A percentile compares a stretch with the other conserved stretches of the same genome.
Evolutionary conservation across 1,284 basidiomycete genomes (phyloP).

Genomic region (Schizophyllum amplum): DNA sequence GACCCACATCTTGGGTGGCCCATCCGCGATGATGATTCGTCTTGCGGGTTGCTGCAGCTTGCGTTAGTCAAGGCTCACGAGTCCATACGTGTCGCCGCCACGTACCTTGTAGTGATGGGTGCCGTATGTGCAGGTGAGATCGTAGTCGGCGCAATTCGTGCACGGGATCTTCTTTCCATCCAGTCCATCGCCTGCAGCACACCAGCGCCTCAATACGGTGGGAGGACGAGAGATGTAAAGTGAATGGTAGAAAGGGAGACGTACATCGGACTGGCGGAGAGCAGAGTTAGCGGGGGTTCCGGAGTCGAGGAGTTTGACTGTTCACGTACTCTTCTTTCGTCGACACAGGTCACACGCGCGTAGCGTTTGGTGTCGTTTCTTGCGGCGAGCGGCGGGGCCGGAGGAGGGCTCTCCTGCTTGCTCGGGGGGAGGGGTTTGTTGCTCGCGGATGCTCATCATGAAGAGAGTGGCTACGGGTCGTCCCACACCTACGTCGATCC

Average conservation of each 20-base stretch:
- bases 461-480: not conserved
- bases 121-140: slow-evolving; percentile 6
- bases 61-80: not conserved
- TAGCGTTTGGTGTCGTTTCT: not conserved
- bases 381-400: not conserved
- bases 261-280: slow-evolving; percentile 10
- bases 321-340: not conserved
- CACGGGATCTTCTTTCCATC: slow-evolving; percentile 3
- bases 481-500: not conserved
- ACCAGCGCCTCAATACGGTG: no score
- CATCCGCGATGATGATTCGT: not conserved
- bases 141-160: slow-evolving; percentile 8
- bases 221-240: not conserved
- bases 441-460: not conserved
- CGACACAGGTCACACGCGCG: not conserved
- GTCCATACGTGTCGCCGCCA: not conserved
- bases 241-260: not conserved
- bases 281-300: not conserved
- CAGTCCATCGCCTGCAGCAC: slow-evolving; percentile 7
- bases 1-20: slow-evolving; percentile 10
- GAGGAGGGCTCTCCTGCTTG: not conserved
- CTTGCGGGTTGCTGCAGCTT: slow-evolving; percentile 1
- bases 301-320: not conserved
- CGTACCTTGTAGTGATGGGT: not conserved
- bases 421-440: no score